Evolutionary conservation across 495 filamentous ascomycete species (phyloP), one percentile per base, ranked within the genome.

Genomic region (Penicillium lagena): DNA sequence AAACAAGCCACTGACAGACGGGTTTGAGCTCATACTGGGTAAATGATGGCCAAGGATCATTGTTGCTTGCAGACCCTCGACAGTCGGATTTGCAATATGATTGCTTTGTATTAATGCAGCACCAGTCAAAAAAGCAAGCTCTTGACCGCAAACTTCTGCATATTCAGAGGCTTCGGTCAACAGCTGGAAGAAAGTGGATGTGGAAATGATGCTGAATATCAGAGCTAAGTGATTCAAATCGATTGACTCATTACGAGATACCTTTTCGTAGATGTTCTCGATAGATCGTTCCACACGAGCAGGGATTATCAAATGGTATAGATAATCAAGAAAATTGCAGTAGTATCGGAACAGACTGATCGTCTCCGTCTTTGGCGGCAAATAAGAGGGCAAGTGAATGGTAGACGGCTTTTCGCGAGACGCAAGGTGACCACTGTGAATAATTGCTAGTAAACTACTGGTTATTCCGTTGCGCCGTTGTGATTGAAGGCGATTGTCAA

Each of bases 41-140:
- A 64, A 34, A 47, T 66, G 46, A 38, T 67, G 63, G 7, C 40
- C 40, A 2, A 74, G 55, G 2, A 76, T 58, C 46, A 73, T 63
- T n/a, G 61, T 51, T 8, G 70, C 72, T 41, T 76, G 72, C 6
- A 76, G 47, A 7, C 70, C 72, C 39, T 72, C 64, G n/a, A 71
- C 43, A 1, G 56, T 71, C 0, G 70, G 68, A 36, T 58, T 66
- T 3, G 59, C 49, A 10, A 51, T 35, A 30, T 66, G 56, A 34
- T 68, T 60, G 11, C 57, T 53, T 34, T 68, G 65, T n/a, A 63
- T 58, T 35, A 71, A 37, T 2, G 65, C 60, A 0, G 63, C 63
- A 1, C 61, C 62, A 9, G 64, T 48, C 7, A 70, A 43, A 34
- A 61, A 64, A 2, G 54, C 54, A 7, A 47, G 50, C 29, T 68